These are phyloP conservation scores for Endocalyx cinctus DNA, from an alignment of 2,329 filamentous ascomycete species.

Conservation along the genomic window DNA sequence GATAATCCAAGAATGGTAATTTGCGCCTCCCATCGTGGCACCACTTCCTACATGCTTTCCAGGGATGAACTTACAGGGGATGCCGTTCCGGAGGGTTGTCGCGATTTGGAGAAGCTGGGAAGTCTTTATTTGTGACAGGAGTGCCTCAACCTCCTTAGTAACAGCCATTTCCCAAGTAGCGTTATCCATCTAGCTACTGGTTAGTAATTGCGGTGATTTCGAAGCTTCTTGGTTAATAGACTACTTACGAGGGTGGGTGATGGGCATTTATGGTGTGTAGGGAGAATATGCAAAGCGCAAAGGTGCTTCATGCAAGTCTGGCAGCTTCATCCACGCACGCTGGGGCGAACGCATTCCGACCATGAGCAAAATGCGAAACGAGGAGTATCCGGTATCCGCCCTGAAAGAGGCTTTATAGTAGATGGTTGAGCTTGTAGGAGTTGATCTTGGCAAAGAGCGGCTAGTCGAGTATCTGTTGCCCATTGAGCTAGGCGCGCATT, in stretches of 20 bases:
- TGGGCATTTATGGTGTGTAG: constrained; percentile 7
- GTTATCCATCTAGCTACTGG: constrained; percentile 4
- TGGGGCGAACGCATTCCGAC: constrained; percentile 3
- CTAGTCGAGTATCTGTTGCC: constrained; percentile 3
- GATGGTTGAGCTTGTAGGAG: too few species aligned
- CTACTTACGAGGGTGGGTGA: constrained; percentile 2
- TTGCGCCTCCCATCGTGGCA: constrained; percentile 1
- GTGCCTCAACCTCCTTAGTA: constrained; percentile 5
- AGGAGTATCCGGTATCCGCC: constrained; percentile 1
- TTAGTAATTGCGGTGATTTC: constrained; percentile 3
- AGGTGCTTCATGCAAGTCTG: constrained; percentile 4
- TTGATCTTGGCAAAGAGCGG: not conserved
- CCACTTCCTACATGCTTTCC: constrained; percentile 7
- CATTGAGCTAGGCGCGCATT: constrained; percentile 1
- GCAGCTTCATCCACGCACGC: constrained; percentile 6
- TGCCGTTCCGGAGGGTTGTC: constrained; percentile 8
- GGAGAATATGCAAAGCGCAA: constrained; percentile 7
- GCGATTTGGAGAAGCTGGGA: constrained; percentile 9
- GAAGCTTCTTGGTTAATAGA: not conserved
- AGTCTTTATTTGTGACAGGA: constrained; percentile 4
- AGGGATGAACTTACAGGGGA: constrained; percentile 12
- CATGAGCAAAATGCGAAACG: constrained; percentile 8
- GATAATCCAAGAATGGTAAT: constrained; percentile 7
- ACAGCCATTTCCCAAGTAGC: constrained; percentile 5
- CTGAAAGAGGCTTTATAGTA: too few species aligned